Evolutionary conservation across 2,329 filamentous ascomycete species (phyloP), one percentile per base, ranked within the genome.

Genomic region (Paraphoma chrysanthemicola): DNA sequence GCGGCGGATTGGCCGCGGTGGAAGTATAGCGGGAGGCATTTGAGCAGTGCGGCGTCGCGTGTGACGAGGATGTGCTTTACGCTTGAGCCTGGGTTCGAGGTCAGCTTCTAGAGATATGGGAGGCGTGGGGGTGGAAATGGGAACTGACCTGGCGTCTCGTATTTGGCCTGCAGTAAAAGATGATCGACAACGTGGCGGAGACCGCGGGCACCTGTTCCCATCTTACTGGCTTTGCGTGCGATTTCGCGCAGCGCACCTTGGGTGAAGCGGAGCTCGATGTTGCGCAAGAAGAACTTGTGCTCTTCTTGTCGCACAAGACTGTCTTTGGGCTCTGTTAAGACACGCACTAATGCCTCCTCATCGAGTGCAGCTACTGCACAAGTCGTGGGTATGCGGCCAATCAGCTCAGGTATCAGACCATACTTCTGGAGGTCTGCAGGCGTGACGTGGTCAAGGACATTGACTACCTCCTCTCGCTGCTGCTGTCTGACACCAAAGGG

Each of bases 331-430:
- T 98, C 94, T 0, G 92, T 97, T 39, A 99, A 83, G 59, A 99
- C 95, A 50, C 93, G 88, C 50, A 94, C 87, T 11, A 99, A 86
- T 56, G 87, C 80, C 16, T 84, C 79, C 60, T 87, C 82, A 51
- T 85, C 84, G 0, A 99, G 83, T 0, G 92, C 88, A 12, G 91
- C 89, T 0, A 99, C 85, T 0, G 95, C 91, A 58, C 92, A 93
- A 47, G 93, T 90, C 56, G 97, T 92, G 50, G 96, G 94, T 46
- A 99, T 88, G 16, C 95, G 90, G n/a, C 95, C 95, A 51, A 98
- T 90, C n/a, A 97, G 83, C 78, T 97, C 93, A 0, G 93, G 93
- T 51, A 97, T 97, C 72, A 97, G 92, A 12, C 93, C 94, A 70
- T 93, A 97, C 43, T 84, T 86, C 76, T 96, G 92, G 1, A 96